Evolutionary conservation across 306 rosid genomes (phyloP).

Genomic region (Lathyrus aphaca): DNA sequence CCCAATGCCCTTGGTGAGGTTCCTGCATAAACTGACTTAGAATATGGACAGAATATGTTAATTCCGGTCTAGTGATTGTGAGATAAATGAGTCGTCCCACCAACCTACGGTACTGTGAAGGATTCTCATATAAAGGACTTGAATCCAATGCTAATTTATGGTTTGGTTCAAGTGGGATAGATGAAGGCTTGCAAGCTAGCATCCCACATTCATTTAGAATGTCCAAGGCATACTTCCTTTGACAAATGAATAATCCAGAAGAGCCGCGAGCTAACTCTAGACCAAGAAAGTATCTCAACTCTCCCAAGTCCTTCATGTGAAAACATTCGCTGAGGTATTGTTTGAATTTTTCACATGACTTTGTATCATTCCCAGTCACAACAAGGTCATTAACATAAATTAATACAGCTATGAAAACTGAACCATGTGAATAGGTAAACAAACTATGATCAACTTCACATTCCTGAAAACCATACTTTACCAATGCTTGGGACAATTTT

Average conservation of each 20-base stretch:
- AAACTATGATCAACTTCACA: background rate
- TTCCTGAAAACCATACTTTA: background rate
- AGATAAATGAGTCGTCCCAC: no score
- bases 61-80: no score
- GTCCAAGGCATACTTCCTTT: background rate
- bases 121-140: no score
- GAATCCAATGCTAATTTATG: no score
- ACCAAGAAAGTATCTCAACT: no score
- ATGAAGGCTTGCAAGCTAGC: background rate
- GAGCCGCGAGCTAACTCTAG: background rate
- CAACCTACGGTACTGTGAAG: no score
- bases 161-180: background rate
- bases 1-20: no score
- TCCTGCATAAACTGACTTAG: no score
- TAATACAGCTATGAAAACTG: background rate
- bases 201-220: background rate
- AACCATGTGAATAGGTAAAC: background rate
- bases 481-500: background rate
- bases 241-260: background rate
- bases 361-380: background rate
- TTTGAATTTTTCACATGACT: no score
- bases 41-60: no score
- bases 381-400: background rate
- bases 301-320: no score
- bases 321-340: no score